Conservation (phyloP, 176 grass and related monocot species). For the Oryza australiensis region DNA sequence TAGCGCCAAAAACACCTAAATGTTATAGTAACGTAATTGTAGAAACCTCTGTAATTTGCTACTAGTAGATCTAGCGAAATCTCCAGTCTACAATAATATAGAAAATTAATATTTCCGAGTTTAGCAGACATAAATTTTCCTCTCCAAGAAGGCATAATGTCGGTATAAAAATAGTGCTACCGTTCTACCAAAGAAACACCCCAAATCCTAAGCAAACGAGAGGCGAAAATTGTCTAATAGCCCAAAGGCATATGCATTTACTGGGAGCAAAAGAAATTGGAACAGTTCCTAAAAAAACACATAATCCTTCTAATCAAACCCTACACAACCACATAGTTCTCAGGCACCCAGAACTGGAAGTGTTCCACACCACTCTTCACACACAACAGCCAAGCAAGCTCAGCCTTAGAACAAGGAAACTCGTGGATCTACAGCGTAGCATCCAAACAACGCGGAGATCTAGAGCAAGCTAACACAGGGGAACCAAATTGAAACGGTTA, state of each 20-base stretch:
- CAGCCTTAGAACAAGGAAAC: neutral
- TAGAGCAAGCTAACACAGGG: neutral
- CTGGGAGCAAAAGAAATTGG: neutral
- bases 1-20: neutral
- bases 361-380: neutral
- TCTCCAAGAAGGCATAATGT: neutral
- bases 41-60: neutral
- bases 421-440: neutral
- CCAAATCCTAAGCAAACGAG: neutral
- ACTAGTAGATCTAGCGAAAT: neutral
- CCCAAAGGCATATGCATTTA: neutral
- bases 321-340: neutral
- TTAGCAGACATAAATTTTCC: neutral
- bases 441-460: conserved; percentile 19
- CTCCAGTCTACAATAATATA: neutral
- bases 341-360: neutral
- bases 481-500: neutral
- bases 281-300: neutral
- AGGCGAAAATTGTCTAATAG: neutral
- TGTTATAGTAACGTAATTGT: neutral
- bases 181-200: neutral
- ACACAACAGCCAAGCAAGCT: neutral
- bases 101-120: neutral
- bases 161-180: neutral
- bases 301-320: neutral